Evolutionary conservation across 169 alveolate genomes (phyloP).

Genomic region (Plasmodium falciparum): DNA sequence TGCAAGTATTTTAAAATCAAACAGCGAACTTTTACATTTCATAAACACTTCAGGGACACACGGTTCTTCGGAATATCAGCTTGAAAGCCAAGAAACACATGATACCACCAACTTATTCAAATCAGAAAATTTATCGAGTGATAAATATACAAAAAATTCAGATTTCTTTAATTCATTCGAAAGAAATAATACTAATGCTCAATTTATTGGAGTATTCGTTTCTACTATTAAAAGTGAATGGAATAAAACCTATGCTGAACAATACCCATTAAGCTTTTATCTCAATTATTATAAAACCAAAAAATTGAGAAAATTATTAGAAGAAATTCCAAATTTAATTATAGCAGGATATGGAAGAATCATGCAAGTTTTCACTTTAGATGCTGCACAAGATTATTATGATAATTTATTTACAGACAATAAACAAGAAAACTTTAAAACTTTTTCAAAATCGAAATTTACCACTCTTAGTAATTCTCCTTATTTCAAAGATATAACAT

Average conservation of each 20-base stretch:
- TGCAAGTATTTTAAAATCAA: no score
- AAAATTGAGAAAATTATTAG: slow-evolving; percentile 76
- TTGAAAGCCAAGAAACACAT: no score
- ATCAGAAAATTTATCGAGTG: no score
- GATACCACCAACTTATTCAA: no score
- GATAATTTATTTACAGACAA: slow-evolving; percentile 62
- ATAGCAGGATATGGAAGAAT: slow-evolving; percentile 80
- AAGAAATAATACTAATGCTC: slow-evolving; percentile 1
- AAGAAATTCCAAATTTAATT: slow-evolving; percentile 80
- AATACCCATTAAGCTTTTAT: slow-evolving; percentile 71
- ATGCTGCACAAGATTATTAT: slow-evolving; percentile 74
- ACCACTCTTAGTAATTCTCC: slow-evolving; percentile 47
- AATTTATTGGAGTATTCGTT: slow-evolving; percentile 79
- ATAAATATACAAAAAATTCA: no score
- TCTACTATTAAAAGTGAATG: slow-evolving; percentile 82
- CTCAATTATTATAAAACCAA: slow-evolving; percentile 63
- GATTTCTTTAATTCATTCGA: slow-evolving; percentile 14
- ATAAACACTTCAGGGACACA: no score
- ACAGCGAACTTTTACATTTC: no score
- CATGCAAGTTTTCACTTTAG: slow-evolving; percentile 79
- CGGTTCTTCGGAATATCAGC: no score
- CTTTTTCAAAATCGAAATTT: slow-evolving; percentile 53
- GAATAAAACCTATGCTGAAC: slow-evolving; percentile 70
- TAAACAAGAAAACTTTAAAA: slow-evolving; percentile 20
- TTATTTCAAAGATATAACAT: slow-evolving; percentile 55